phyloP scores from a whole-genome alignment of 2,329 filamentous ascomycete genomes.

The Calcarisporium arbuscula region DNA sequence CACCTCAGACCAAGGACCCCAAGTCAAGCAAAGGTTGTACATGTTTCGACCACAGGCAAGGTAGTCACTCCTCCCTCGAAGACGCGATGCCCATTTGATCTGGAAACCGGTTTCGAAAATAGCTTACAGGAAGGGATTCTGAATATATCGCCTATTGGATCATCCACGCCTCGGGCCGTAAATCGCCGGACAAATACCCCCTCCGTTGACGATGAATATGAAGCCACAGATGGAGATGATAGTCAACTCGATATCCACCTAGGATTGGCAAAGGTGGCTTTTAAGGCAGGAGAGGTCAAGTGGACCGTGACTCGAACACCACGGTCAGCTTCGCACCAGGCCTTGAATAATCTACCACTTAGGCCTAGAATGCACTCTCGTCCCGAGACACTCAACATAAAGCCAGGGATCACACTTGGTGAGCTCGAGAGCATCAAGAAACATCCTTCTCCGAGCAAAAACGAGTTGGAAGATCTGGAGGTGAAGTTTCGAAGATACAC shows the following conservation, averaged over 20 bases:
- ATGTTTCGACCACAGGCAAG: too few relatives aligned
- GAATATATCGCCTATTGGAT: constrained; percentile 26
- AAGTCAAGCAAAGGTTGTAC: not conserved
- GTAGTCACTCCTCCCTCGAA: not conserved
- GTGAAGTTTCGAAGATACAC: constrained; percentile 26
- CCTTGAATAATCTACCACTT: too few relatives aligned
- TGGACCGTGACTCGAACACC: not conserved
- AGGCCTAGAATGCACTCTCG: constrained; percentile 3
- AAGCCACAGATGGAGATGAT: too few relatives aligned
- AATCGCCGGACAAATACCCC: too few relatives aligned
- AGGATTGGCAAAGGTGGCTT: constrained; percentile 8
- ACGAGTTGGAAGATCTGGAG: constrained; percentile 31
- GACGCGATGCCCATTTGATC: constrained; percentile 24
- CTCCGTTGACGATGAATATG: too few relatives aligned
- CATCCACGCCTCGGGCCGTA: constrained; percentile 32
- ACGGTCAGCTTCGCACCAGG: too few relatives aligned
- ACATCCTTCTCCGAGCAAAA: constrained; percentile 39
- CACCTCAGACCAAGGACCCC: constrained; percentile 6
- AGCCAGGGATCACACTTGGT: constrained; percentile 1
- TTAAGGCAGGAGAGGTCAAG: constrained; percentile 8
- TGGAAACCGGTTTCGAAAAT: constrained; percentile 30
- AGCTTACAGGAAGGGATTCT: constrained; percentile 33
- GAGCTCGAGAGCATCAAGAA: constrained; percentile 28
- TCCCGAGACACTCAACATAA: not conserved
- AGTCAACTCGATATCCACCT: constrained; percentile 5